These are phyloP conservation scores for Trametes villosa DNA, from an alignment of 768 basidiomycete species.

Conservation along the genomic window DNA sequence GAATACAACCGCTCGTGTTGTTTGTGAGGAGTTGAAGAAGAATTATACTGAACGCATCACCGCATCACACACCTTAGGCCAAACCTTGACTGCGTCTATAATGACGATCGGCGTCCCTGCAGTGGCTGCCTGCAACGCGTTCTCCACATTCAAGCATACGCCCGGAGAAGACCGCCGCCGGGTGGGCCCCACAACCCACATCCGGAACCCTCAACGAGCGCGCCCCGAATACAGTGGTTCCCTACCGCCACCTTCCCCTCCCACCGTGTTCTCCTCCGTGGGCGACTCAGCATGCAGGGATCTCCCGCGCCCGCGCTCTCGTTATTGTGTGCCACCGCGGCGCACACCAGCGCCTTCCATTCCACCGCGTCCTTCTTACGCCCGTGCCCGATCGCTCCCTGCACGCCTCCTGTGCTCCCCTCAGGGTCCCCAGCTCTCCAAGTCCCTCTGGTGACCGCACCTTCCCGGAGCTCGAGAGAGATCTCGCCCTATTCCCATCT, in stretches of 20 bases:
- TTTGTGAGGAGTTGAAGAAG: too few species aligned
- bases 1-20: too few species aligned
- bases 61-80: too few species aligned
- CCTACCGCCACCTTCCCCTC: too few species aligned
- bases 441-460: too few species aligned
- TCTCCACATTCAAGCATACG: neutral
- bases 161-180: neutral
- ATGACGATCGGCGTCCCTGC: neutral
- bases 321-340: neutral
- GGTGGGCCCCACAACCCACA: neutral
- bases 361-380: neutral
- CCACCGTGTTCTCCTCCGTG: neutral
- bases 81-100: neutral
- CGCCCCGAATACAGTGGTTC: too few species aligned
- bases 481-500: neutral
- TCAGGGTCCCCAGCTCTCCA: neutral
- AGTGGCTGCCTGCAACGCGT: neutral
- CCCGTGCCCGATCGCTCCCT: conserved; percentile 7
- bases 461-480: neutral
- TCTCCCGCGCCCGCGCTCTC: neutral
- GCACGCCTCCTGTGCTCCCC: neutral
- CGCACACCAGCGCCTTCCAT: conserved; percentile 3
- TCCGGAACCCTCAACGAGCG: neutral
- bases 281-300: too few species aligned
- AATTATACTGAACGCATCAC: too few species aligned